Evolutionary conservation across 2,329 filamentous ascomycete genomes (phyloP), one percentile per base, ranked within the genome.

Genomic region (Davidsoniella neocaledoniae): DNA sequence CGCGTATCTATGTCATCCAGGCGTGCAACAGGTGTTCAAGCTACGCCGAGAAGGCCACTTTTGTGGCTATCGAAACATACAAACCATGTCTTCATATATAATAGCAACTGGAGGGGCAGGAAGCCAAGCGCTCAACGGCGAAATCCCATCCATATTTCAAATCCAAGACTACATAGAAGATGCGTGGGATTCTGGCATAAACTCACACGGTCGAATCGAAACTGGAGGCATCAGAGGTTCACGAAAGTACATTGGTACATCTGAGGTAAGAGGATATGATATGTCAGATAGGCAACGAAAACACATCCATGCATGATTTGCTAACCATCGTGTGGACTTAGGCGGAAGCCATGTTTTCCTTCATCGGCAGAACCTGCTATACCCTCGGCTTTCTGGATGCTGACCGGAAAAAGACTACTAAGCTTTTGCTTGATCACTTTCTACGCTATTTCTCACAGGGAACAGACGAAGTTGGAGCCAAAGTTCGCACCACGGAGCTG

Each of bases 1-100:
- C 55, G 84, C 85, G 5, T 94, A 87, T 58, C 68, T 94, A 33
- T 95, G 88, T 62, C 79, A 87, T 58, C 74, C 81, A 1, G 70
- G 71, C 44, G 82, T 86, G 0, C 72, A 79, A 45, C 88, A 95
- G 59, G 73, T 96, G 23, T 85, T 83, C 47, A 94, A 94, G 59
- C 70, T 93, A 48, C 74, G 72, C n/a, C 72, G 69, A 53, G 88
- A 94, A 66, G 78, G 77, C 73, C 84, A 86, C 5, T 96, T 96
- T 61, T 96, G 90, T 61, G 90, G 90, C 3, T 96, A 95, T 61
- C 76, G 90, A 39, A 96, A 94, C 59, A 93, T 94, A 29, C 91
- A 96, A 62, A 93, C 93, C 79, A 64, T 95, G 56, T 68, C 82
- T 12, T 90, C 87, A 0, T 88, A 86, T 61, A 76, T 95, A 17